A percentile compares a stretch with the other conserved stretches of the same genome.
Conservation (phyloP, 2,329 filamentous ascomycete species). For the Stachybotrys chartarum region DNA sequence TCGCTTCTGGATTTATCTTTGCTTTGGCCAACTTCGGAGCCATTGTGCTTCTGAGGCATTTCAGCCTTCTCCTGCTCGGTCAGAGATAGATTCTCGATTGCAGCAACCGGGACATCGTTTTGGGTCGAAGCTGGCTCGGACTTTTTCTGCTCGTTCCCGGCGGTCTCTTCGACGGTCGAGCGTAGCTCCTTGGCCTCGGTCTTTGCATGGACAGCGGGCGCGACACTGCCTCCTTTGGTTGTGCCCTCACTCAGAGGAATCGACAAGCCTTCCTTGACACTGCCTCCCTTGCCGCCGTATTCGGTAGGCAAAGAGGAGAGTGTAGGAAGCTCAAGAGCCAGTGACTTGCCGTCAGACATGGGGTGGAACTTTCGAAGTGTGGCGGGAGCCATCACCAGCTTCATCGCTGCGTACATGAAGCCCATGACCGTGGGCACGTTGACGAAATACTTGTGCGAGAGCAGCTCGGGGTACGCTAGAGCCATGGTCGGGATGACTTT, state of each 20-base stretch:
- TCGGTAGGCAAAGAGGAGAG: slow-evolving; percentile 61
- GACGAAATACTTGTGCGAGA: slow-evolving; percentile 85
- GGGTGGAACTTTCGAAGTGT: slow-evolving; percentile 76
- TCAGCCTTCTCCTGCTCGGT: slow-evolving; percentile 4
- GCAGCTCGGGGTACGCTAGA: slow-evolving; percentile 80
- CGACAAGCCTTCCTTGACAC: slow-evolving; percentile 28
- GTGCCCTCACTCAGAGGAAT: slow-evolving; percentile 18
- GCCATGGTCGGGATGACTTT: slow-evolving; percentile 78
- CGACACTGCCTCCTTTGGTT: slow-evolving; percentile 4
- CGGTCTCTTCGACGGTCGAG: slow-evolving; percentile 1
- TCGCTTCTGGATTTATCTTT: too few species aligned
- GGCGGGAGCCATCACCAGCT: slow-evolving; percentile 65
- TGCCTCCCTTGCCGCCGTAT: slow-evolving; percentile 68
- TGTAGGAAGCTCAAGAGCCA: slow-evolving; percentile 52
- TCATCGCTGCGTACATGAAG: slow-evolving; percentile 72
- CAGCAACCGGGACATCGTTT: not conserved
- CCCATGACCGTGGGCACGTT: slow-evolving; percentile 90
- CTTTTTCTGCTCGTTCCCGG: slow-evolving; percentile 1
- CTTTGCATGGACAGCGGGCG: slow-evolving; percentile 3
- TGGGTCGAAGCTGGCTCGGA: not conserved
- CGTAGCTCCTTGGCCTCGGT: slow-evolving; percentile 1
- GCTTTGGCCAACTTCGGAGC: too few species aligned
- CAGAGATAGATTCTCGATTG: too few species aligned
- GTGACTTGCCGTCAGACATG: slow-evolving; percentile 62
- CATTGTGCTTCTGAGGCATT: not conserved